Evolutionary conservation across 371 early-diverging fungal species (phyloP).

Genomic region (Mucor piriformis): DNA sequence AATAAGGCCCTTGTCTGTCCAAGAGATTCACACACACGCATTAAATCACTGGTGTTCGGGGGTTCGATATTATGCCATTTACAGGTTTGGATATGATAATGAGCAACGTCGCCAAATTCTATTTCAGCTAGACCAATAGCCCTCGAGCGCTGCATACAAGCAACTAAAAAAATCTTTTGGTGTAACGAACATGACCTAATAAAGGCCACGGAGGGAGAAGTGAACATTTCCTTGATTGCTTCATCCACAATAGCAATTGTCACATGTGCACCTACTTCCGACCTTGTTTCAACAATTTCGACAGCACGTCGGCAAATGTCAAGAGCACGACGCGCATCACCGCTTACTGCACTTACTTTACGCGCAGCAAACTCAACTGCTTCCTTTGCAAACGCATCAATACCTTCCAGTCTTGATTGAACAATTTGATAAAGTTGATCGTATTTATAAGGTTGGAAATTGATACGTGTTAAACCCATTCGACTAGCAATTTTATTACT

Average conservation of each 20-base stretch:
- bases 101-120: constrained; percentile 69
- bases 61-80: constrained; percentile 63
- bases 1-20: constrained; percentile 69
- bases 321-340: constrained; percentile 95
- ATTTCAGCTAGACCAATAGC: constrained; percentile 77
- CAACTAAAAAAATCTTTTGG: constrained; percentile 83
- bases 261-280: constrained; percentile 44
- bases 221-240: constrained; percentile 85
- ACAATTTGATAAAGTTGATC: constrained; percentile 87
- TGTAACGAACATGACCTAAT: constrained; percentile 76
- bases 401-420: constrained; percentile 74
- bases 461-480: constrained; percentile 85
- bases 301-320: constrained; percentile 93
- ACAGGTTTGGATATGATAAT: constrained; percentile 62
- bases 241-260: constrained; percentile 76
- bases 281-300: constrained; percentile 74
- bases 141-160: constrained; percentile 67
- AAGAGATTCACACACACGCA: constrained; percentile 69
- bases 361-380: constrained; percentile 94
- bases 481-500: constrained; percentile 93
- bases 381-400: constrained; percentile 74
- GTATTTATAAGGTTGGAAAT: constrained; percentile 89
- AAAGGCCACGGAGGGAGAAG: constrained; percentile 74
- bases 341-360: constrained; percentile 94
- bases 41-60: constrained; percentile 66